Conservation (phyloP, 2,329 filamentous ascomycete genomes). For the Exophiala sideris region DNA sequence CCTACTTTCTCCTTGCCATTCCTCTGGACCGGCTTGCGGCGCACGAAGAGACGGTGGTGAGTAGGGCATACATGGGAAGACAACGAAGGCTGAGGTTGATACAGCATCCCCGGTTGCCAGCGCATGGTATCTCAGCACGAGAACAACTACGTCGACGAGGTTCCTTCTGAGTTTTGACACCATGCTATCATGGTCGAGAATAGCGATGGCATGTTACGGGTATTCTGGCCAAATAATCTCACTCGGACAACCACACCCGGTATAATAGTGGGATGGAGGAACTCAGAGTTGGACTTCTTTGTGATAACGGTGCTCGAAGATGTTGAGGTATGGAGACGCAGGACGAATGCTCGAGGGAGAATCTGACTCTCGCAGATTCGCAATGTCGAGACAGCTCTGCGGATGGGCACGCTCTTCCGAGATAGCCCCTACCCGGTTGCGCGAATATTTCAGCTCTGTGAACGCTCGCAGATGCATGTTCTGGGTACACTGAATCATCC, state of each 20-base stretch:
- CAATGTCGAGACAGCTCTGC: conserved; percentile 84
- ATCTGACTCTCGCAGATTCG: conserved; percentile 51
- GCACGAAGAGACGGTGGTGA: conserved; percentile 75
- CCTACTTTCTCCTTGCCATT: conserved; percentile 80
- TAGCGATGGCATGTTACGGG: conserved; percentile 82
- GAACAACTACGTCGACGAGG: conserved; percentile 92
- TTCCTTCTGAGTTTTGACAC: conserved; percentile 68
- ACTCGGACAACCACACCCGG: conserved; percentile 68
- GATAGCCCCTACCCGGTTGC: conserved; percentile 75
- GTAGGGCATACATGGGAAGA: conserved; percentile 26
- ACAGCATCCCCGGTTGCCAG: conserved; percentile 77
- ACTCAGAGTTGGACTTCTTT: conserved; percentile 85
- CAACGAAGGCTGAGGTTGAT: conserved; percentile 1
- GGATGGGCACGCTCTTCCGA: conserved; percentile 76
- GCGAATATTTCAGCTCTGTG: conserved; percentile 80
- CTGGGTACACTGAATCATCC: conserved; percentile 73
- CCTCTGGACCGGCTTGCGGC: conserved; percentile 80
- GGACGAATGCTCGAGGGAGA: neutral
- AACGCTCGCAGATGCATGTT: conserved; percentile 76
- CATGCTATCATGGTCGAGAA: conserved; percentile 62
- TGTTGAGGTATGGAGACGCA: conserved; percentile 66
- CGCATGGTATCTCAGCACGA: conserved; percentile 82
- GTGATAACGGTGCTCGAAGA: conserved; percentile 86
- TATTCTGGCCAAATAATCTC: conserved; percentile 96
- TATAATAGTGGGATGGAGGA: conserved; percentile 92